A percentile compares a stretch with the other conserved stretches of the same genome.
phyloP scores from a whole-genome alignment of 2,329 filamentous ascomycete genomes.

The Fusarium fujikuroi region DNA sequence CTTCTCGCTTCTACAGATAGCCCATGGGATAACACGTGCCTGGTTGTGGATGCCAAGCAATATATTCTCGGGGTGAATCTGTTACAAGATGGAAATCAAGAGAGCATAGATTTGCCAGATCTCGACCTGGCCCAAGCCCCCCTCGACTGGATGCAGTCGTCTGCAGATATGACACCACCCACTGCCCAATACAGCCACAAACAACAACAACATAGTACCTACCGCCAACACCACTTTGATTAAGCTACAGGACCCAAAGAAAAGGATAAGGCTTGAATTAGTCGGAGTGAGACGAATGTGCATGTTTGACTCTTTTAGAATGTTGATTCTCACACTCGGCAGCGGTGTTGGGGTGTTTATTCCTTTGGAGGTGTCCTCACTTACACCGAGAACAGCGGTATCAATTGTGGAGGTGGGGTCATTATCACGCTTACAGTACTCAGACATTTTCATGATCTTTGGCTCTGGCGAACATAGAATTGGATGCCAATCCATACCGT shows the following conservation, averaged over 20 bases:
- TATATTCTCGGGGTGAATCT: conserved; percentile 1
- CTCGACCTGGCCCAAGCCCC: conserved; percentile 25
- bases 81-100: neutral
- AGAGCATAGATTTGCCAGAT: conserved; percentile 30
- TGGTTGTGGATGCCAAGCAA: conserved; percentile 17
- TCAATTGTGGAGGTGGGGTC: conserved; percentile 5
- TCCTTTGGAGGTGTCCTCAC: neutral
- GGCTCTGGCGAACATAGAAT: neutral
- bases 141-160: conserved; percentile 26
- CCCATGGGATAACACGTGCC: conserved; percentile 3
- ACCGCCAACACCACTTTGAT: conserved; percentile 5
- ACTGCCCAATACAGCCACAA: conserved; percentile 2
- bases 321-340: neutral
- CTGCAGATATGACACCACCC: conserved; percentile 42
- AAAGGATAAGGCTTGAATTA: conserved; percentile 5
- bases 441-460: conserved; percentile 9
- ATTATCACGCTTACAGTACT: neutral
- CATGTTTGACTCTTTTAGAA: conserved; percentile 11
- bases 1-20: conserved; percentile 8
- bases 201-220: neutral
- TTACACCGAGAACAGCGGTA: neutral
- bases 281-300: conserved; percentile 10
- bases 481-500: neutral
- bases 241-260: conserved; percentile 16
- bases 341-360: neutral